Evolutionary conservation across 139 green algal genomes (phyloP), one percentile per base, ranked within the genome.

Genomic region (Chlorella sp.): DNA sequence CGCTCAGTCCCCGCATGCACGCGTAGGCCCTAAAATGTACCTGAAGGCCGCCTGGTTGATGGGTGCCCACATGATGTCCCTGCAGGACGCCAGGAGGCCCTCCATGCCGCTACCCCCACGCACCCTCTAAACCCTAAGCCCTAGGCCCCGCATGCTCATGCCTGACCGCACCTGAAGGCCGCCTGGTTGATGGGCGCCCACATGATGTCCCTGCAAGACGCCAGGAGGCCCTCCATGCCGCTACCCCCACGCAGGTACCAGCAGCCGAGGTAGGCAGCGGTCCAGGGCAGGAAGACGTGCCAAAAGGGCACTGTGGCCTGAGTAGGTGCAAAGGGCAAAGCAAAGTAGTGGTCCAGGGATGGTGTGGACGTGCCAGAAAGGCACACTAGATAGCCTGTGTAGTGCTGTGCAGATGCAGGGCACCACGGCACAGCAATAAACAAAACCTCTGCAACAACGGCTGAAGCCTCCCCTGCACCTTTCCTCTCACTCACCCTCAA

Each of bases 101-200:
- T 87, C 82, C 69, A 78, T 79, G 35, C 82, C 82, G 69, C 78
- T 84, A 49, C 78, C 82, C 24, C 82, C 82, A n/a, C n/a, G n/a
- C n/a, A n/a, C n/a, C n/a, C n/a, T n/a, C n/a, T n/a, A n/a, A n/a
- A n/a, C n/a, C n/a, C n/a, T n/a, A n/a, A n/a, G 42, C 42, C 10
- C 42, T 17, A 64, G 55, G n/a, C n/a, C n/a, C n/a, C n/a, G n/a
- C n/a, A n/a, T 55, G 42, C 42, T 24, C 10, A 55, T 24, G 42
- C 17, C 10, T 24, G 10, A 10, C 10, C 42, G 62, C 62, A 64
- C n/a, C 82, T 71, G 75, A 82, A 87, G 22, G 82, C 82, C 5
- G 75, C 78, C 74, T 85, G 76, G 6, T 77, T 88, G 72, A 88
- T 88, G 49, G 83, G 83, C 5, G 87, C 82, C 76, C 79, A 88